Evolutionary conservation across 176 grass and related monocot species (phyloP), one percentile per base, ranked within the genome.

Genomic region (Urochloa ruziziensis): DNA sequence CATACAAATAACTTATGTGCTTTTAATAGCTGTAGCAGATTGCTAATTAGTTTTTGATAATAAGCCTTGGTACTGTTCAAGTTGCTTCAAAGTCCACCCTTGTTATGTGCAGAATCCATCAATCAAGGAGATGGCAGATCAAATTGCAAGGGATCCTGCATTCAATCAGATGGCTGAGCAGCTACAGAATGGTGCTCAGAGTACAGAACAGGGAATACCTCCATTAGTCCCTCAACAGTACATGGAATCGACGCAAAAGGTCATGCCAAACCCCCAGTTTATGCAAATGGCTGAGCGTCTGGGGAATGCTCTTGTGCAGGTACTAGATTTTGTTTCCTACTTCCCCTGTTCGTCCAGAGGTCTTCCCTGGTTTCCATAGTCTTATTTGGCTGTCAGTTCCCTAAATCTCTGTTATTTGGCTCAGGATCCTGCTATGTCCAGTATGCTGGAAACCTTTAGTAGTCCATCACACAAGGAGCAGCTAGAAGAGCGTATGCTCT

Each of bases 161-260:
- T 97, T 97, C 86, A 94, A 85, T 66, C 90, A 88, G 87, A 94
- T 97, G 95, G 95, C 92, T 21, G 88, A 97, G 47, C 95, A 97
- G 84, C 82, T 97, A 80, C 86, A 94, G 67, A 94, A 82, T 80
- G 80, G 84, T 65, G 88, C 94, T 82, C 92, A 89, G 23, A 52
- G 46, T 88, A 75, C 84, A 79, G 90, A 94, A 69, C 86, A 94
- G 49, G 90, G 84, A 53, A 79, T 82, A 48, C 95, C 95, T 70
- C 78, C 80, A 25, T 82, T 94, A 77, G 85, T 94, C 81, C 94
- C 94, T 77, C 84, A 91, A 11, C 85, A 97, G 33, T 97, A 97
- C 79, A 80, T 97, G 46, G 90, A 92, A 73, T 94, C 94, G 23
- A 97, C 94, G 94, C 94, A 97, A 63, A 92, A 90, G 82, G 94